Base-by-base conservation (phyloP, 176 grass and related monocot genomes). In the Rhipidocladum racemiflorum region DNA sequence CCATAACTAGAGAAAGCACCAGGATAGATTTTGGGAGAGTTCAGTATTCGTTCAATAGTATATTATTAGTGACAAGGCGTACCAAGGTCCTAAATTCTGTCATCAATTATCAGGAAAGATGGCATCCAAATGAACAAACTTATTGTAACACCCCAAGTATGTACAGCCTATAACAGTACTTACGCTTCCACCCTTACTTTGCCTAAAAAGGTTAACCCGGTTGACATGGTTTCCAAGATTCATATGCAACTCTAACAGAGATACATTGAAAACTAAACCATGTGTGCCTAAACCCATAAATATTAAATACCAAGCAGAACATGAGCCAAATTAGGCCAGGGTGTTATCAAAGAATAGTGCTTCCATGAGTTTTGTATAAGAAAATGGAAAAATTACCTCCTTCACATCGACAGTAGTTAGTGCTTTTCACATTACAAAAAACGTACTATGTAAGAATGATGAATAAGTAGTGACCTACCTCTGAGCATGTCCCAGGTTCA, bases 401-500 rank as follows among this genome's bases (percentile, higher is more conserved):
- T 70, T 56, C 42, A 83, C 1, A 56, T 34, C 5, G 1, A 69
- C 14, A 24, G 23, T 57, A 63, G 2, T 50, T 12, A 20, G 5
- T 78, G 75, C 7, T 60, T 74, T 59, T 51, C 25, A 44, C 14
- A 70, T 40, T 78, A 23, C 30, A 77, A 44, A 11, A 63, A 63
- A 57, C 28, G 46, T 7, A 40, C 12, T 51, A 68, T 14, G 74
- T 25, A 80, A 74, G 85, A 55, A 45, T 72, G 32, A 86, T 63
- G 15, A 74, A 64, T 50, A 80, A 62, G 10, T 60, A 42, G 36
- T n/a, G 44, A 84, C 68, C 11, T 71, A 97, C 94, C 91, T 97
- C 56, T 93, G 91, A 78, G 86, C 78, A 85, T 97, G 94, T 42
- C 92, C 92, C 48, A 94, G 61, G 72, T 89, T 87, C 74, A 89